A percentile compares a stretch with the other conserved stretches of the same genome.
Evolutionary conservation across 164 flowering plant genomes (phyloP).

Genomic region (Umbilicus rupestris): DNA sequence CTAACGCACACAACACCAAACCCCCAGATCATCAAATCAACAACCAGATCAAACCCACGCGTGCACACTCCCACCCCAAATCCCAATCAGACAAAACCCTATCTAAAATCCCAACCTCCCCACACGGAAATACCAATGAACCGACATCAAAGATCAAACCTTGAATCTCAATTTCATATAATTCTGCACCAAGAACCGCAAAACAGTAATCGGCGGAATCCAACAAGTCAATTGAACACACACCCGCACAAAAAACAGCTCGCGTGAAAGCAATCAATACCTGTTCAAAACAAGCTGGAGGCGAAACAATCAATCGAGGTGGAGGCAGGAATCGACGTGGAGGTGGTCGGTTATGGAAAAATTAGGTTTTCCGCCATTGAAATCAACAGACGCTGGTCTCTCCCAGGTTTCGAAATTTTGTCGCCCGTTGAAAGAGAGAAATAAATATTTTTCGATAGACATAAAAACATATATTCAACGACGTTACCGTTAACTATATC

Average conservation of each 20-base stretch:
- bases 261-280: constrained; percentile 1
- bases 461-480: too few species aligned
- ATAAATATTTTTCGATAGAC: too few species aligned
- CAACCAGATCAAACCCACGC: neutral
- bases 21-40: neutral
- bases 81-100: constrained; percentile 1
- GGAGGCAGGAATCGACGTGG: neutral
- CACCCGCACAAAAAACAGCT: neutral
- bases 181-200: neutral
- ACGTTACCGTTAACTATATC: neutral
- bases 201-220: neutral
- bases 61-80: neutral
- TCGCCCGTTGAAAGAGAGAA: constrained; percentile 5
- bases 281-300: neutral
- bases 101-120: neutral
- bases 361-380: constrained; percentile 1
- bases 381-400: neutral
- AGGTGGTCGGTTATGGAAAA: neutral
- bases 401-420: neutral
- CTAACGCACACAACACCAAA: neutral
- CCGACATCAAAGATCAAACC: neutral
- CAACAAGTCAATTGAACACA: neutral
- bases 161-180: neutral
- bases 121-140: neutral
- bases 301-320: neutral